Percentiles rank a stretch among this genome's conserved stretches.
Conservation (phyloP, 139 green algal species). For the Chlorella sp. region DNA sequence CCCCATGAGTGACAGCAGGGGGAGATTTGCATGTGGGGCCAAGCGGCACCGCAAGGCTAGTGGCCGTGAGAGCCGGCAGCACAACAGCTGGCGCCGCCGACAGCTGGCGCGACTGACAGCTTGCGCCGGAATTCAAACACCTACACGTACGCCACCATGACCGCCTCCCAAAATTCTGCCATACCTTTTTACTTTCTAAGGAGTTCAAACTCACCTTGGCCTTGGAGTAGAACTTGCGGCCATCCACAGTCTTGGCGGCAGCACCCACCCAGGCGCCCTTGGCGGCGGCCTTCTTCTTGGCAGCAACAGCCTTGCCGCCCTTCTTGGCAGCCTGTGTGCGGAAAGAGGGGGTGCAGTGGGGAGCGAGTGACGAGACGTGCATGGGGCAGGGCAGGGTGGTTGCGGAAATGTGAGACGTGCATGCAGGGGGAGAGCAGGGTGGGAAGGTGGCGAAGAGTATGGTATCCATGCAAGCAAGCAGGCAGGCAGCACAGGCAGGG, state of each 20-base stretch:
- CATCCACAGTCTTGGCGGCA: slow-evolving; percentile 14
- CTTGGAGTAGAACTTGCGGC: slow-evolving; percentile 51
- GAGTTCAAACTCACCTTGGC: neutral
- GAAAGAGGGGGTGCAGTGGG: neutral
- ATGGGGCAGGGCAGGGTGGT: neutral
- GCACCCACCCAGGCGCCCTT: slow-evolving; percentile 49
- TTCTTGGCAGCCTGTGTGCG: slow-evolving; percentile 8
- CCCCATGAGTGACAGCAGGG: neutral
- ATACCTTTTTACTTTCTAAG: neutral
- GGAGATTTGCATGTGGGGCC: neutral
- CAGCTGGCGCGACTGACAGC: too few species aligned
- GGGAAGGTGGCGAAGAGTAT: neutral
- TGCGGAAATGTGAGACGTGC: neutral
- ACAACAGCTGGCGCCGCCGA: too few species aligned
- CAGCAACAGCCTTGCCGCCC: slow-evolving; percentile 8
- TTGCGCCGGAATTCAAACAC: neutral
- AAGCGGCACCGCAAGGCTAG: neutral
- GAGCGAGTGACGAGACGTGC: neutral
- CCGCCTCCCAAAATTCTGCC: too few species aligned
- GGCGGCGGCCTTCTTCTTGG: slow-evolving; percentile 14
- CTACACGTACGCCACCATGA: too few species aligned
- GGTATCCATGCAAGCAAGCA: too few species aligned
- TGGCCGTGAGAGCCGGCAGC: too few species aligned
- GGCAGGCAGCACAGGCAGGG: slow-evolving; percentile 2
- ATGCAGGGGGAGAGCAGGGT: neutral